These are phyloP conservation scores for Epithemia pelagica DNA, from an alignment of 108 stramenopile genomes.

Conservation along the genomic window DNA sequence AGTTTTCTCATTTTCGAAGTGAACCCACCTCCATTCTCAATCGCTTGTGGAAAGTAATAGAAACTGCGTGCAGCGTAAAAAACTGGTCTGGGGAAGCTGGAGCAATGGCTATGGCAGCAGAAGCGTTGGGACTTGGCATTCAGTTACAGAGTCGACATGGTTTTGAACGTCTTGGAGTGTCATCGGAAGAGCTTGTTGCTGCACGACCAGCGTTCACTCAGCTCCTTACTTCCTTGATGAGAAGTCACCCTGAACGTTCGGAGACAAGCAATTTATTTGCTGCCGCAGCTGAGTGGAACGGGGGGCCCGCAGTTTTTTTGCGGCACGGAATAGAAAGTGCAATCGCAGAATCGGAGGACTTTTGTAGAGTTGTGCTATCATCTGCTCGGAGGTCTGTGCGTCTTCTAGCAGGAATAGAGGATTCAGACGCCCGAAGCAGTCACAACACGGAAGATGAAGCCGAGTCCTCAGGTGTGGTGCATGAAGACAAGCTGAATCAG, in stretches of 20 bases:
- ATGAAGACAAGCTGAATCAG: not conserved
- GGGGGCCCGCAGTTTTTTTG: slow-evolving; percentile 24
- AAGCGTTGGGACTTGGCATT: slow-evolving; percentile 81
- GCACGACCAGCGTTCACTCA: slow-evolving; percentile 34
- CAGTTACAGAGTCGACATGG: slow-evolving; percentile 14
- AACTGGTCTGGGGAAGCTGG: slow-evolving; percentile 87
- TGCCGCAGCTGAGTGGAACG: not conserved
- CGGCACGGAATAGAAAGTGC: slow-evolving; percentile 55
- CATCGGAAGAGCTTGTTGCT: slow-evolving; percentile 25
- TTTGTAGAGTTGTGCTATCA: slow-evolving; percentile 51
- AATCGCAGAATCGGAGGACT: slow-evolving; percentile 32
- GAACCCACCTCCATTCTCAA: slow-evolving; percentile 12
- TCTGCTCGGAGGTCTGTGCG: slow-evolving; percentile 52
- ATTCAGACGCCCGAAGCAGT: not conserved
- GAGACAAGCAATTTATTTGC: slow-evolving; percentile 9
- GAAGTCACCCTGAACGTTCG: slow-evolving; percentile 2
- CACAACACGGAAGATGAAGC: not conserved
- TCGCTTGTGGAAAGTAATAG: slow-evolving; percentile 52
- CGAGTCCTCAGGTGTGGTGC: not conserved
- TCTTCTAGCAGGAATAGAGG: slow-evolving; percentile 57
- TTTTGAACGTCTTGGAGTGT: slow-evolving; percentile 16
- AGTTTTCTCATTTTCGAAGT: slow-evolving; percentile 19
- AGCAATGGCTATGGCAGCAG: slow-evolving; percentile 83
- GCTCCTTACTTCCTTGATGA: slow-evolving; percentile 38
- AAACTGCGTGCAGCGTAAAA: slow-evolving; percentile 46